Evolutionary conservation across 1,139 yeast species (phyloP), one percentile per base, ranked within the genome.

Genomic region (Scheffersomyces quercinus): DNA sequence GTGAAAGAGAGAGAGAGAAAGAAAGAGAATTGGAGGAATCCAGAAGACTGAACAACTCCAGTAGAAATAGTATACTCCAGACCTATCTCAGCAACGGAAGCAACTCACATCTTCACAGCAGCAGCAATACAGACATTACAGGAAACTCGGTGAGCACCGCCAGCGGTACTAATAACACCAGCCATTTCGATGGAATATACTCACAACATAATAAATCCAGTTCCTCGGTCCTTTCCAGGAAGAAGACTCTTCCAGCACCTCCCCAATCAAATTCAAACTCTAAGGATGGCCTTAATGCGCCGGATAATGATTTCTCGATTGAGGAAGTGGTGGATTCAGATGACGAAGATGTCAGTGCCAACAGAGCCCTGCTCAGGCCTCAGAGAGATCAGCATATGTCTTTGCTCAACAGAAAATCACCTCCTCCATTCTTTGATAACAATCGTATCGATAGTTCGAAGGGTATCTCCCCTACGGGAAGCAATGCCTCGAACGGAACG

Each of bases 271-370:
- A 20, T 20, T 20, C 26, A 6, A 20, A 20, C 26, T 20, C 26
- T 20, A 20, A 20, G 26, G 26, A 20, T 20, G 26, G 26, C 7
- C 26, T 20, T 8, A 20, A 20, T 20, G 26, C 44, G 24, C 47
- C 38, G n/a, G 54, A 50, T 12, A 46, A 59, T 40, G 74, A 68
- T 38, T 66, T 58, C 42, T 67, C 71, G 8, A 72, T 73, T 43
- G 78, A 73, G 52, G 79, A 73, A 51, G 53, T 53, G 14, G 64
- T 69, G 28, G 67, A 70, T 48, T 73, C 70, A 47, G 62, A 72
- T 29, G 77, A 72, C 45, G 76, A 68, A 16, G 50, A 47, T 3
- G 48, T 44, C 16, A 30, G 20, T 9, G 41, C 49, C 8, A 13
- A 31, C 20, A 43, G 53, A 36, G 51, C 49, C 3, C 42, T 32